These are phyloP conservation scores for Cudoniella acicularis DNA, from an alignment of 495 filamentous ascomycete species.

Conservation along the genomic window DNA sequence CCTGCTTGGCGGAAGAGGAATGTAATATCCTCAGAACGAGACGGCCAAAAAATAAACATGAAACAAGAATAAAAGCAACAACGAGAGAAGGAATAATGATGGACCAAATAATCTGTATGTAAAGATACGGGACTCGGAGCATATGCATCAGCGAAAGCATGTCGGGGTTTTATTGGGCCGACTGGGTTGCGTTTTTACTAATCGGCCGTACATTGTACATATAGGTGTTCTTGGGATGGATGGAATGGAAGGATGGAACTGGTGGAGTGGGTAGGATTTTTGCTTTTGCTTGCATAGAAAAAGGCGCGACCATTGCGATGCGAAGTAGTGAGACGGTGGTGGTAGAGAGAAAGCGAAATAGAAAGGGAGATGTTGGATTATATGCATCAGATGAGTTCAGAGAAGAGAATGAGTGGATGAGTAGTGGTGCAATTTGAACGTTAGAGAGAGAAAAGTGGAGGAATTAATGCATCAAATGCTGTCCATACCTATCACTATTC, in stretches of 20 bases:
- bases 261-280: neutral
- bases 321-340: neutral
- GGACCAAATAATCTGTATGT: neutral
- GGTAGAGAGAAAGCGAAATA: neutral
- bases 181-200: neutral
- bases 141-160: neutral
- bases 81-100: neutral
- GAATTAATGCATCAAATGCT: too few relatives aligned
- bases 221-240: neutral
- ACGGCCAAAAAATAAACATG: neutral
- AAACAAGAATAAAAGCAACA: slow-evolving; percentile 8
- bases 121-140: neutral
- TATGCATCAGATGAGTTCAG: neutral
- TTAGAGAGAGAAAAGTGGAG: neutral
- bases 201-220: neutral
- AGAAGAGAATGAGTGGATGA: neutral
- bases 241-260: too few relatives aligned
- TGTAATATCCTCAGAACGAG: too few relatives aligned
- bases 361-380: neutral
- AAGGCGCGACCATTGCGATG: neutral
- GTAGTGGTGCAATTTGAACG: neutral
- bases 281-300: neutral
- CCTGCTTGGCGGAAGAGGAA: slow-evolving; percentile 40
- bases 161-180: neutral
- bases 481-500: too few relatives aligned